phyloP scores from a whole-genome alignment of 805 yeast genomes.

The Brettanomyces custersianus region DNA sequence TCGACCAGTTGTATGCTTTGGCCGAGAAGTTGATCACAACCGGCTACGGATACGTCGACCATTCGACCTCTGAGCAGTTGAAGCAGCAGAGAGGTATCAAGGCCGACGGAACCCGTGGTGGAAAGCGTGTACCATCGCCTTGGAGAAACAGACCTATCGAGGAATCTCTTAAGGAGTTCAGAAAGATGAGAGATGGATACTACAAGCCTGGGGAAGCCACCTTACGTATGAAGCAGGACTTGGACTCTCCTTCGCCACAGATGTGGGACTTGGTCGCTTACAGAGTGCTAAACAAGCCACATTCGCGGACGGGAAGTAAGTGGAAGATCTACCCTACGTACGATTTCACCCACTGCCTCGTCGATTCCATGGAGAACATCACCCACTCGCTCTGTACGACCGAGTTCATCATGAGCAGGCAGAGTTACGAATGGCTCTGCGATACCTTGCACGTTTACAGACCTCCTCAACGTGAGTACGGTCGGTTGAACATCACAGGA shows the following conservation, averaged over 20 bases:
- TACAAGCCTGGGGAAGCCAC: conserved; percentile 89
- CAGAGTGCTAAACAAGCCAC: conserved; percentile 85
- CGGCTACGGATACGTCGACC: conserved; percentile 85
- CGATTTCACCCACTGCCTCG: conserved; percentile 98
- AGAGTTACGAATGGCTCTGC: conserved; percentile 97
- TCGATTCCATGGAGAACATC: conserved; percentile 94
- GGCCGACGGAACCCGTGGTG: conserved; percentile 90
- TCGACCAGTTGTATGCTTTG: conserved; percentile 76
- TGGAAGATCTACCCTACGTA: conserved; percentile 99
- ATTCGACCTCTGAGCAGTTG: conserved; percentile 87
- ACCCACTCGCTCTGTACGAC: conserved; percentile 95
- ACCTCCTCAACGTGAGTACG: conserved; percentile 98
- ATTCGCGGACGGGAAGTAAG: conserved; percentile 92
- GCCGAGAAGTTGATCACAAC: conserved; percentile 72
- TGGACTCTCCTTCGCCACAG: conserved; percentile 87
- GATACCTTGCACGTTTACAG: conserved; percentile 90
- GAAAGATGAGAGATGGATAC: conserved; percentile 85
- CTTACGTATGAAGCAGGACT: conserved; percentile 93
- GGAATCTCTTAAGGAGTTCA: conserved; percentile 69
- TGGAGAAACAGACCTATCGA: conserved; percentile 67
- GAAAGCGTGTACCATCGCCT: conserved; percentile 76
- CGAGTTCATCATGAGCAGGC: conserved; percentile 86
- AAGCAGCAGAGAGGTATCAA: conserved; percentile 84
- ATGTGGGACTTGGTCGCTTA: conserved; percentile 99
- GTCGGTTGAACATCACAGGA: conserved; percentile 91